Evolutionary conservation across 2,329 filamentous ascomycete species (phyloP), one percentile per base, ranked within the genome.

Genomic region (Ascochyta viciae-villosae): DNA sequence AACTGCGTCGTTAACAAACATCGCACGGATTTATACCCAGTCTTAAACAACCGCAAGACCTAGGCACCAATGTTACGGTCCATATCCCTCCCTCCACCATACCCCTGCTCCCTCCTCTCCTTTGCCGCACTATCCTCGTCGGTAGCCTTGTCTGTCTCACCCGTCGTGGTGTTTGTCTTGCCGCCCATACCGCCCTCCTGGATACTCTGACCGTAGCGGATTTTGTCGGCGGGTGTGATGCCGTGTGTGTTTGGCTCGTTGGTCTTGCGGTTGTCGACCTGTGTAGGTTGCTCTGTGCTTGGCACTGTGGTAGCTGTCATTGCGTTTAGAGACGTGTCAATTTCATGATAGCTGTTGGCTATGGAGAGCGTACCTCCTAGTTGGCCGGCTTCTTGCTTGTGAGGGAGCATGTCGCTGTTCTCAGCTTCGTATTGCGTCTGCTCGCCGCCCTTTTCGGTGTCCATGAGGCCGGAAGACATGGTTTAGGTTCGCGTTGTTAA

Each of bases 391-490:
- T 83, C 78, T 63, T 85, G 87, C 15, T 75, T 72, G 47, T 81
- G 81, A 0, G 81, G 78, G 15, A 80, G 62, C 2, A 77, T 80
- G 50, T 82, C 78, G n/a, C 77, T 80, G 45, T 82, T 72, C 47
- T 81, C 80, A 45, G 80, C 83, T 75, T 88, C 86, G 72, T 89
- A 87, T 81, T 85, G 85, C 4, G 81, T 83, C 54, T 80, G 80
- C 72, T 88, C 84, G 62, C 86, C 86, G 66, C 86, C 86, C 16
- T 79, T 78, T 54, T 82, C 81, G 27, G 83, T 87, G 63, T 85
- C 80, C 80, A 88, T 83, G 38, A 87, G 76, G 60, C 81, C 80
- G 16, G 77, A 74, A 58, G 82, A 80, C 83, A 85, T 85, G 34
- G 40, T 46, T 26, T 10, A 26, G 8, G 6, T 26, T 3, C 27